Evolutionary conservation across 176 grass and related monocot genomes (phyloP), one percentile per base, ranked within the genome.

Genomic region (Phoenix dactylifera): DNA sequence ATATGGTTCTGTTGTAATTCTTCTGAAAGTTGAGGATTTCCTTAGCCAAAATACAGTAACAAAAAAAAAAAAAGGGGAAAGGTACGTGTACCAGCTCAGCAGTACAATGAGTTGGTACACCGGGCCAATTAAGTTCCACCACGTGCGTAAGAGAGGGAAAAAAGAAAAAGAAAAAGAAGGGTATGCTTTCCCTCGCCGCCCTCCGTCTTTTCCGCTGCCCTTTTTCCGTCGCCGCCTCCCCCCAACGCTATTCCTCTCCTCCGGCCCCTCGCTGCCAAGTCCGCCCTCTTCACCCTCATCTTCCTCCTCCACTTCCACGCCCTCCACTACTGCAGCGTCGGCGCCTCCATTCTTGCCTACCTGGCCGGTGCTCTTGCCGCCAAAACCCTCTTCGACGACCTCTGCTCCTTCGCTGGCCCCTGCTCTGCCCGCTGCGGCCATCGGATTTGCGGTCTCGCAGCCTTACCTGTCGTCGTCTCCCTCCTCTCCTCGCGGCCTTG

Each of bases 311-410:
- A 20, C 20, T 20, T 20, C 20, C 20, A 20, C 20, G 20, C 20
- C 20, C 20, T 20, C 20, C 20, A 20, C 20, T 20, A 20, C 20
- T 20, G 20, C 20, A 20, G 20, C 20, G 66, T 79, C 55, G 87
- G 84, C 48, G 60, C 82, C 59, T 57, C 86, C 66, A 78, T 91
- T 58, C 78, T 97, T 16, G 81, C 92, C 4, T 87, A 97, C 24
- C 72, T 85, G 69, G 68, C 87, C 3, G 92, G 92, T 9, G 25
- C 75, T 15, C 60, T 97, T 7, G 69, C 90, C 29, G 87, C 83
- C 15, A 73, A 76, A 32, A 71, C 80, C 18, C 49, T 97, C 19
- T 81, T 69, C 55, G 72, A 75, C 3, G 26, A 28, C 26, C 5
- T 5, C 26, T 4, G 26, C 26, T 2, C 26, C 26, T 26, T 26